Base-by-base conservation (phyloP, 2,329 filamentous ascomycete species). In the Alternaria gansuensis region DNA sequence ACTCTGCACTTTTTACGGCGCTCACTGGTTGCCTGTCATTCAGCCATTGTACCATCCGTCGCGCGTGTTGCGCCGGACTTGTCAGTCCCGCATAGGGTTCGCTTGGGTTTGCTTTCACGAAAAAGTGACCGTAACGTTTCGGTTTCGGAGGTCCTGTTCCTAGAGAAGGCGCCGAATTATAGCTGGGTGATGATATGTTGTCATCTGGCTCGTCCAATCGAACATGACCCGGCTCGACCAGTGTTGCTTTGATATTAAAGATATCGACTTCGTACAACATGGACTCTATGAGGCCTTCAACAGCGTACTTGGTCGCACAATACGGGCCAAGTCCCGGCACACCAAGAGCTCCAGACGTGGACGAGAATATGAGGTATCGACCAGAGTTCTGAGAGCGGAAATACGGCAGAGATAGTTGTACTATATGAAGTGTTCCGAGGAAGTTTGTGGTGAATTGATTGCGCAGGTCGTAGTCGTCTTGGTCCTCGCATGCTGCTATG, bases 401-500 rank as follows among this genome's bases (percentile, higher is more conserved):
- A 79, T 96, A 92, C 0, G 93, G 93, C 36, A 98, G 81, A 1
- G 90, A 93, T 21, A 91, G 82, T 76, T 97, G 93, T 59, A 98
- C 90, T 69, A 99, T 97, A 78, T 98, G 91, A 59, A 98, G 79
- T 0, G 93, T 96, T 53, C 95, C 95, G 83, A 96, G 94, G 78
- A 97, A 97, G 78, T 99, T 99, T 23, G 93, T 97, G 82, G 96
- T 92, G 79, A 98, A 97, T 78, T 98, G 95, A 72, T 96, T 94
- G 58, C 93, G 90, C 67, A 98, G 86, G 74, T 98, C 95, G 77
- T 93, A 89, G 75, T 97, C 92, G 77, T 97, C 93, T 80, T 98
- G 95, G 79, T 98, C 95, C 79, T 98, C 95, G 78, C 93, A 97
- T 1, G 94, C 89, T 28, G 92, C 94, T 68, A 98, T 96, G 53